A percentile compares a stretch with the other conserved stretches of the same genome.
These are phyloP conservation scores for Melanogaster broomeanus DNA, from an alignment of 768 basidiomycete species.

Conservation along the genomic window DNA sequence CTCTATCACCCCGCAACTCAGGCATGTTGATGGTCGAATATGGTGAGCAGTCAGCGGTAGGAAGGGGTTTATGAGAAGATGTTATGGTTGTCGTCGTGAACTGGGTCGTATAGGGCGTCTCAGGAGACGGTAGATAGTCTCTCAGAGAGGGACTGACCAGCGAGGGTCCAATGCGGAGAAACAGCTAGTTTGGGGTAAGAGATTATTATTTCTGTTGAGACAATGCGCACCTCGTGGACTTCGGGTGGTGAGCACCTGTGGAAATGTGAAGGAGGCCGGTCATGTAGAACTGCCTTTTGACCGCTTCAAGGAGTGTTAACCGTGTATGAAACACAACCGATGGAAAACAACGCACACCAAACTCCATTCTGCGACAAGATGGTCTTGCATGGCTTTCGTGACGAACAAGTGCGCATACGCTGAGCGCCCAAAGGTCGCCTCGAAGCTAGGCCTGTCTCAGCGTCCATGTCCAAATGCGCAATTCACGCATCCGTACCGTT, in stretches of 20 bases:
- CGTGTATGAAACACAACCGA: background rate
- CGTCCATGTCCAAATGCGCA: background rate
- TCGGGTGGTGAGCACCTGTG: conserved; percentile 68
- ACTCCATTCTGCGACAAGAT: conserved; percentile 70
- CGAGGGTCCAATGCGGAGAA: conserved; percentile 46
- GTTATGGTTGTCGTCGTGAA: conserved; percentile 49
- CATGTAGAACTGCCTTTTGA: conserved; percentile 75
- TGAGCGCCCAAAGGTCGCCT: conserved; percentile 70
- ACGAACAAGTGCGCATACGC: conserved; percentile 95
- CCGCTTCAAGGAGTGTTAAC: conserved; percentile 52
- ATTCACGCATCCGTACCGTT: conserved; percentile 51
- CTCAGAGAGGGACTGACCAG: conserved; percentile 38
- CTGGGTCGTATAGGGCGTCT: conserved; percentile 58
- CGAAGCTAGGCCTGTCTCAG: conserved; percentile 61
- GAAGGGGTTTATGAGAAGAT: conserved; percentile 27
- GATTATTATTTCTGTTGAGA: background rate
- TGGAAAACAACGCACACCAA: conserved; percentile 58
- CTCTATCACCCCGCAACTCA: conserved; percentile 65
- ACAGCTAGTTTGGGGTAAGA: conserved; percentile 40
- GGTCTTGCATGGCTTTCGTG: conserved; percentile 80
- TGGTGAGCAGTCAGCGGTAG: conserved; percentile 25
- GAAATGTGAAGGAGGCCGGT: conserved; percentile 88
- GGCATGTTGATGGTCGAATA: conserved; percentile 38
- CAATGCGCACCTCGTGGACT: conserved; percentile 67
- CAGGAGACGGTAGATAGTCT: conserved; percentile 54